Evolutionary conservation across 2,329 filamentous ascomycete species (phyloP).

Genomic region (Aspergillus puulaauensis): DNA sequence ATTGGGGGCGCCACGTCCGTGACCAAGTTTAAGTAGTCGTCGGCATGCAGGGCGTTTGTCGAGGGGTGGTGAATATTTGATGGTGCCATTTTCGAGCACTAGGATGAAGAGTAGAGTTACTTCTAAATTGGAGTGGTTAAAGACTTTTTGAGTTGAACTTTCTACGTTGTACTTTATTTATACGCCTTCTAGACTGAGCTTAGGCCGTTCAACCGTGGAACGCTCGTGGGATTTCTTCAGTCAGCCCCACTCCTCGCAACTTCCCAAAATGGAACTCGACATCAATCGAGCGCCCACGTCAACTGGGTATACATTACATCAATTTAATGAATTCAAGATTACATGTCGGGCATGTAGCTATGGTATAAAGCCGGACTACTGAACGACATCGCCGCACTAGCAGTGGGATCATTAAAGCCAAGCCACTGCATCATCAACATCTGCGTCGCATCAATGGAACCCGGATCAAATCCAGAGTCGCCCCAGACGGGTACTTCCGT

Average conservation of each 20-base stretch:
- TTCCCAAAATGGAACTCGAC: constrained; percentile 21
- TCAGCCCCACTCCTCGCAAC: constrained; percentile 26
- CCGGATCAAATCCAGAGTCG: not conserved
- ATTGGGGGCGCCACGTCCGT: constrained; percentile 83
- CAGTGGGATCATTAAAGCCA: not conserved
- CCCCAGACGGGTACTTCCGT: not conserved
- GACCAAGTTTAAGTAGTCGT: constrained; percentile 71
- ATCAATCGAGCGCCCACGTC: not conserved
- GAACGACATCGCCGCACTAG: not conserved
- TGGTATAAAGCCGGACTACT: not conserved
- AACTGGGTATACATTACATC: too few species aligned
- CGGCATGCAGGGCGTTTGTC: constrained; percentile 74
- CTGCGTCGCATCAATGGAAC: not conserved
- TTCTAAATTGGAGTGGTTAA: too few species aligned
- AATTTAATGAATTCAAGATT: not conserved
- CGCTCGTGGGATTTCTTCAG: not conserved
- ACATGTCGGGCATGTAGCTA: not conserved
- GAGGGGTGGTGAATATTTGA: constrained; percentile 19
- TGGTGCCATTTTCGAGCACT: constrained; percentile 18
- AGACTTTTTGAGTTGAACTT: not conserved
- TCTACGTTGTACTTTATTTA: not conserved
- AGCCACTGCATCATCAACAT: not conserved
- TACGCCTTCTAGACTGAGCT: not conserved
- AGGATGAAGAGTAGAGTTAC: not conserved
- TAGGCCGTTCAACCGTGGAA: not conserved